These are phyloP conservation scores for Metschnikowia sp. DNA, from an alignment of 805 yeast species.

Conservation along the genomic window DNA sequence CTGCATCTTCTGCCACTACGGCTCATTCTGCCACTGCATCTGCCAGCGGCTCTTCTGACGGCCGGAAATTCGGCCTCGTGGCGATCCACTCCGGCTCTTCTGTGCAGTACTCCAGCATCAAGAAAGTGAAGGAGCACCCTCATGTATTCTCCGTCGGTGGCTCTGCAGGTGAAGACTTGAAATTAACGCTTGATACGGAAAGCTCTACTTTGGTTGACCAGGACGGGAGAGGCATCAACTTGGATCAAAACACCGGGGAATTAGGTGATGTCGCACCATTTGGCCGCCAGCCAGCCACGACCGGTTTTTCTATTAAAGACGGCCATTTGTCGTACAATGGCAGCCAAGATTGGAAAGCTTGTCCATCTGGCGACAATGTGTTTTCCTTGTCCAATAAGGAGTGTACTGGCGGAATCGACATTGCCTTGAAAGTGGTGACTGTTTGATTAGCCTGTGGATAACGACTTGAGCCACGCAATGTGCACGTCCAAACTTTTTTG, in stretches of 20 bases:
- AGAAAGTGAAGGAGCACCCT: constrained; percentile 28
- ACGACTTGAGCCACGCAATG: not conserved
- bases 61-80: constrained; percentile 18
- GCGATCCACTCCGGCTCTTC: constrained; percentile 25
- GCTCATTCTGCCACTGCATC: not conserved
- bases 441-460: not conserved
- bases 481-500: not conserved
- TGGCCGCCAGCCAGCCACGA: constrained; percentile 30
- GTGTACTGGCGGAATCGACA: constrained; percentile 29
- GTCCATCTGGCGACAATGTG: constrained; percentile 29
- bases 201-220: constrained; percentile 28
- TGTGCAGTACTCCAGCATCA: constrained; percentile 25
- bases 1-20: not conserved
- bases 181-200: constrained; percentile 24
- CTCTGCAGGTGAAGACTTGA: constrained; percentile 23
- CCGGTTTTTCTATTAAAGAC: constrained; percentile 37
- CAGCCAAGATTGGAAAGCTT: constrained; percentile 35
- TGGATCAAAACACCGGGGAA: constrained; percentile 30
- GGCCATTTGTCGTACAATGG: constrained; percentile 37
- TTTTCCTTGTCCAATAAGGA: constrained; percentile 22
- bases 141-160: constrained; percentile 37
- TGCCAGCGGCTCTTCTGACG: constrained; percentile 4
- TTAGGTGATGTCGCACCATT: constrained; percentile 32
- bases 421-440: constrained; percentile 22
- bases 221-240: constrained; percentile 27